Base-by-base conservation (phyloP, 805 yeast species). In the Lachancea dasiensis region DNA sequence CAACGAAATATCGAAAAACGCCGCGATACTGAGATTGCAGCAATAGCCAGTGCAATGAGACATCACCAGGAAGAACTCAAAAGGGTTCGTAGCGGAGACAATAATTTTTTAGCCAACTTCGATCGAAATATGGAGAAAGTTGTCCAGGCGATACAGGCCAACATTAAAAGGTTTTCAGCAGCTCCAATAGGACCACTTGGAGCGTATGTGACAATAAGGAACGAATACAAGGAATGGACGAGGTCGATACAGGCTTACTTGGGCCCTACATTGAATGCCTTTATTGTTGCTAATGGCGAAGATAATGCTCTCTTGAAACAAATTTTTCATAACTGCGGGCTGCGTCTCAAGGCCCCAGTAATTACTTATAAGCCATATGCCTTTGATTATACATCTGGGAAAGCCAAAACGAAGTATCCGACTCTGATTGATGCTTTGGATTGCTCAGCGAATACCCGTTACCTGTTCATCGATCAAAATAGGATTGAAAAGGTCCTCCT, bases 141-240 rank as follows among this genome's bases (percentile, higher is more conserved):
- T 5, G 48, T 79, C 17, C 46, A 52, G 3, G 72, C 64, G 4
- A 70, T 80, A 5, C 46, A 60, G 19, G 34, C 39, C 25, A 48
- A 54, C 2, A 63, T 63, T 10, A 32, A 47, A 0, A 49, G 58
- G 11, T 79, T 73, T 68, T 68, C 67, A 13, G 49, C 57, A 2
- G 52, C 51, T 24, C 95, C 95, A 0, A 58, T 81, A 13, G 97
- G 97, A 0, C 98, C 98, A 0, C 45, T 90, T 2, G 96, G 95
- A 1, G 47, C 67, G 3, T 62, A 63, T 42, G 65, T 86, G 2
- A 65, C 72, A 4, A 64, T 90, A 10, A 81, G 76, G 50, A 55
- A 62, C 1, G 77, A 70, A 6, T 74, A 60, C 48, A 60, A 67
- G 15, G 46, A 51, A 28, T 89, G 86, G 86, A 61, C 70, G 4